phyloP scores from a whole-genome alignment of 78 protist species.

The Kipferlia bialata region DNA sequence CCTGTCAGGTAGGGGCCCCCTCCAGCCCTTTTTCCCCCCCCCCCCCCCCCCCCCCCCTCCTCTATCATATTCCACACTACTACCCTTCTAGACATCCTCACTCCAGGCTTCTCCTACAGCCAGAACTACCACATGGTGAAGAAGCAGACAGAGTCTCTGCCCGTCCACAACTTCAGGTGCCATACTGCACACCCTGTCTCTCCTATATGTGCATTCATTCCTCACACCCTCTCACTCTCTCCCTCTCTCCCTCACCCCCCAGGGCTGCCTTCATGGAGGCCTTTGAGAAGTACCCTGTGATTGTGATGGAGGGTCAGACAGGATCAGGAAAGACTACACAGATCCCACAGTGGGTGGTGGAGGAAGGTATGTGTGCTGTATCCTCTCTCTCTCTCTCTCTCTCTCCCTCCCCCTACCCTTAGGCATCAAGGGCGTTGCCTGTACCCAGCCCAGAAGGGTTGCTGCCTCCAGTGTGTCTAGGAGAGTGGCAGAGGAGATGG shows the following conservation, averaged over 20 bases:
- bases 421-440: conserved; percentile 53
- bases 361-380: conserved; percentile 39
- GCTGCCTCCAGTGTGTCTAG: conserved; percentile 82
- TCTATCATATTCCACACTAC: no score
- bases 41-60: no score
- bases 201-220: no score
- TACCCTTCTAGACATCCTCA: no score
- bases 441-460: conserved; percentile 96
- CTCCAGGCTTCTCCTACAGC: conserved; percentile 33
- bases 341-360: conserved; percentile 82
- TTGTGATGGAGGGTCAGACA: conserved; percentile 78
- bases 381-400: not conserved
- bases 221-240: no score
- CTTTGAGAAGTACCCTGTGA: conserved; percentile 41
- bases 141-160: conserved; percentile 75
- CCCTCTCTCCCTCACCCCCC: no score
- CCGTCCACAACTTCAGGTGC: conserved; percentile 58
- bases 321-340: conserved; percentile 95
- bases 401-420: no score
- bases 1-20: no score
- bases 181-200: no score
- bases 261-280: conserved; percentile 12
- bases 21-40: no score
- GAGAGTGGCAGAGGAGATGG: conserved; percentile 84
- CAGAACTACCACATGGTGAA: conserved; percentile 21